Evolutionary conservation across 805 yeast genomes (phyloP).

Genomic region (Wickerhamiella domercqiae): DNA sequence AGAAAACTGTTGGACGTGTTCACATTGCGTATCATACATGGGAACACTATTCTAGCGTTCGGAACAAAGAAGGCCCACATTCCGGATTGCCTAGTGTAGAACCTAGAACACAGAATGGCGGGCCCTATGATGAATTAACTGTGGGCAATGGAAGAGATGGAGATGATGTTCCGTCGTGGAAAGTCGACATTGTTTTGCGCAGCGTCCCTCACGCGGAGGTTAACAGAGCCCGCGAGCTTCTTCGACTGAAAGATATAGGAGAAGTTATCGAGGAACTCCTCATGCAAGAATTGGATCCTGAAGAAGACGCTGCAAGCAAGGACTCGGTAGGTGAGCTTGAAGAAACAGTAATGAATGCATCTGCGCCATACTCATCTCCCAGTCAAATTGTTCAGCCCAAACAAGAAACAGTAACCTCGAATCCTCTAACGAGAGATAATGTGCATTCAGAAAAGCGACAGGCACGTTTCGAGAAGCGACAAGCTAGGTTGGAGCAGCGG

Average conservation of each 20-base stretch:
- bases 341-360: neutral
- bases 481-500: neutral
- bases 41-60: constrained; percentile 31
- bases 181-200: constrained; percentile 19
- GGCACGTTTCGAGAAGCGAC: neutral
- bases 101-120: constrained; percentile 1
- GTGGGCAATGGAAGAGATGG: neutral
- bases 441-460: no score
- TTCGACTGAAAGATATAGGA: constrained; percentile 14
- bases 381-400: neutral
- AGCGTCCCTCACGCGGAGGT: constrained; percentile 18
- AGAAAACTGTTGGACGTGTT: constrained; percentile 1
- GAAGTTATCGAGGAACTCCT: constrained; percentile 21
- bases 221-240: constrained; percentile 6
- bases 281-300: constrained; percentile 6
- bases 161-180: constrained; percentile 19
- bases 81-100: constrained; percentile 21
- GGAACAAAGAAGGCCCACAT: constrained; percentile 27
- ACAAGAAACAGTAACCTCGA: neutral
- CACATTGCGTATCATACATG: constrained; percentile 30
- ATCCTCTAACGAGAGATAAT: neutral
- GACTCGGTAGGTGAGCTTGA: neutral
- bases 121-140: no score
- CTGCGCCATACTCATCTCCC: neutral
- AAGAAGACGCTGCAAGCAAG: neutral